Evolutionary conservation across 108 stramenopile genomes (phyloP).

Genomic region (Cylindrotheca fusiformis): DNA sequence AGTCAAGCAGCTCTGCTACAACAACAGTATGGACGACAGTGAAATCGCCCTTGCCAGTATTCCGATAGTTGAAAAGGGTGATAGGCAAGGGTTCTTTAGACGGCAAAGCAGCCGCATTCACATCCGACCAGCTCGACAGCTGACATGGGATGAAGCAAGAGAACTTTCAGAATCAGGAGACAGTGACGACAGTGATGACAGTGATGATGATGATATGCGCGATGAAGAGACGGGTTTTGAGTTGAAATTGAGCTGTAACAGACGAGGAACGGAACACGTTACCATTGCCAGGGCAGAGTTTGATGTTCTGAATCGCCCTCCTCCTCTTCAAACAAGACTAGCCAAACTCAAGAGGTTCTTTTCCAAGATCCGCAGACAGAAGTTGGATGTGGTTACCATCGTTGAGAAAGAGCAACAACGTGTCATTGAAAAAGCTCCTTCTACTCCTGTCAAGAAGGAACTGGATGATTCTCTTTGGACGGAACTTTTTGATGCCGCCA

Average conservation of each 20-base stretch:
- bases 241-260: neutral
- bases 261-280: neutral
- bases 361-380: neutral
- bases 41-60: no score
- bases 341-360: neutral
- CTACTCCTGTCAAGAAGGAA: neutral
- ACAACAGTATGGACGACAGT: no score
- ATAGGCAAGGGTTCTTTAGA: no score
- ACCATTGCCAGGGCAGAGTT: neutral
- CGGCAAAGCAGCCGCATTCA: no score
- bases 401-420: neutral
- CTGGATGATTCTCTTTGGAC: neutral
- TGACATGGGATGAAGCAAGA: no score
- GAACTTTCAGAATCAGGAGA: no score
- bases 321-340: neutral
- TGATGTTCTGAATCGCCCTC: neutral
- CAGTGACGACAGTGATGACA: no score
- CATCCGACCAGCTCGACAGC: no score
- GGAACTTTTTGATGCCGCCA: neutral
- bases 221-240: neutral
- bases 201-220: no score
- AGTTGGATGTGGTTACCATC: neutral
- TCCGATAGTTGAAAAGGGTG: no score
- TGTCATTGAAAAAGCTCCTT: neutral
- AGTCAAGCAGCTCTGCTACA: no score